Evolutionary conservation across 2,329 filamentous ascomycete genomes (phyloP), one percentile per base, ranked within the genome.

Genomic region (Fusarium illudens): DNA sequence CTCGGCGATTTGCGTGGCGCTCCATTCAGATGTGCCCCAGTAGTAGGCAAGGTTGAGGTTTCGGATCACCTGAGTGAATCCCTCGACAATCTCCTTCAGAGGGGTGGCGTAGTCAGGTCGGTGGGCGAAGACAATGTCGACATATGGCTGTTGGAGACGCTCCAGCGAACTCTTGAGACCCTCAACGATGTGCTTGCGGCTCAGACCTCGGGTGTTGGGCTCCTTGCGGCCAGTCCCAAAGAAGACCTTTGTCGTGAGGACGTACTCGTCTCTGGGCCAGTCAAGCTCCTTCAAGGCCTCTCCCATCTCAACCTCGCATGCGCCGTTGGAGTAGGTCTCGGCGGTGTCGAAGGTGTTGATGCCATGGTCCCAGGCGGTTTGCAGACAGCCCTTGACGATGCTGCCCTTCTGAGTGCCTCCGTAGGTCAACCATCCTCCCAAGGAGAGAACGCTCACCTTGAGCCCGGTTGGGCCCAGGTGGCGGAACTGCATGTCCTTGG

Each of bases 121-220:
- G 30, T 73, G 71, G 10, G 71, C 71, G n/a, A 68, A 73, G n/a
- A 73, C 71, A 4, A 73, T 64, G 15, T 73, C 71, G 17, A 73
- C 71, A 13, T 73, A 73, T 3, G 71, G 71, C 56, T 72, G 71
- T 1, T 73, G 60, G n/a, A 73, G 55, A 27, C 71, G 71, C 53
- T 65, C 53, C 25, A 74, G 50, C 1, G 71, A 72, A 58, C 62
- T 68, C 71, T 74, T 73, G 25, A 73, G 60, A 10, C 73, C 72
- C 79, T 90, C 88, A 63, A 91, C 82, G 55, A 92, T 81, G 76
- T 91, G 89, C 77, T 92, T 92, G 56, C 88, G 82, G 8, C 85
- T 88, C 36, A 91, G 82, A 11, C 89, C 89, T 37, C 83, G 80
- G 73, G 89, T 90, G 79, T 91, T 91, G 63, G 72, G 73, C 54